phyloP scores from a whole-genome alignment of 257 asterid species.

The Capsicum pubescens region DNA sequence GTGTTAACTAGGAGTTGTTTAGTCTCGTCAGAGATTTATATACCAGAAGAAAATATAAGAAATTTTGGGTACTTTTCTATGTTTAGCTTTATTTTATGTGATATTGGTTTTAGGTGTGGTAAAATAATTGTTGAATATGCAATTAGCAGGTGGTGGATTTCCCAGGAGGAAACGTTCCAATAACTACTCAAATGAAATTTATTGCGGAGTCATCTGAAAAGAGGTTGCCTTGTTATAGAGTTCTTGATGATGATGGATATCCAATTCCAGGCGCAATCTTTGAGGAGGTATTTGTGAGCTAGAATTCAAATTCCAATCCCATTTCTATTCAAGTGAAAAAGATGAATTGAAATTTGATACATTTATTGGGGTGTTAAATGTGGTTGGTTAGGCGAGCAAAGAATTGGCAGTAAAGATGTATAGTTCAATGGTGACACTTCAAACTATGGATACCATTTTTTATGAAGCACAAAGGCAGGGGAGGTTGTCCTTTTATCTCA shows the following conservation, averaged over 20 bases:
- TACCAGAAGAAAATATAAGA: background rate
- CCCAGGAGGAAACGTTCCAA: slow-evolving; percentile 82
- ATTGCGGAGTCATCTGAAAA: slow-evolving; percentile 62
- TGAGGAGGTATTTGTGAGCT: slow-evolving; percentile 52
- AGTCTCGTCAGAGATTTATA: background rate
- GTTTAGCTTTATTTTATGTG: background rate
- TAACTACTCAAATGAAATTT: slow-evolving; percentile 67
- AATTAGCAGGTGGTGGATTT: slow-evolving; percentile 65
- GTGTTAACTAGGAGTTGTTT: background rate
- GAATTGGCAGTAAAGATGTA: slow-evolving; percentile 77
- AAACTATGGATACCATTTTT: slow-evolving; percentile 72
- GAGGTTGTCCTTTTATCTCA: slow-evolving; percentile 77
- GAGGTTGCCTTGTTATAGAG: slow-evolving; percentile 87
- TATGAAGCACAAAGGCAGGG: slow-evolving; percentile 94
- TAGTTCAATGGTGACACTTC: slow-evolving; percentile 74
- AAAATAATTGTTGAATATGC: background rate
- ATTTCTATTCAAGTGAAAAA: background rate
- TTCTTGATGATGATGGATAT: slow-evolving; percentile 77
- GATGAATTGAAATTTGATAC: background rate
- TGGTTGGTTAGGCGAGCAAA: slow-evolving; percentile 54
- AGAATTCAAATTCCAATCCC: too few relatives aligned
- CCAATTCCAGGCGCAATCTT: slow-evolving; percentile 51
- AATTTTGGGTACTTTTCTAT: background rate
- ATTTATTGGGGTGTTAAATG: background rate
- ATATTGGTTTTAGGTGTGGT: background rate